These are phyloP conservation scores for Licmophora abbreviata DNA, from an alignment of 108 stramenopile species.

Conservation along the genomic window DNA sequence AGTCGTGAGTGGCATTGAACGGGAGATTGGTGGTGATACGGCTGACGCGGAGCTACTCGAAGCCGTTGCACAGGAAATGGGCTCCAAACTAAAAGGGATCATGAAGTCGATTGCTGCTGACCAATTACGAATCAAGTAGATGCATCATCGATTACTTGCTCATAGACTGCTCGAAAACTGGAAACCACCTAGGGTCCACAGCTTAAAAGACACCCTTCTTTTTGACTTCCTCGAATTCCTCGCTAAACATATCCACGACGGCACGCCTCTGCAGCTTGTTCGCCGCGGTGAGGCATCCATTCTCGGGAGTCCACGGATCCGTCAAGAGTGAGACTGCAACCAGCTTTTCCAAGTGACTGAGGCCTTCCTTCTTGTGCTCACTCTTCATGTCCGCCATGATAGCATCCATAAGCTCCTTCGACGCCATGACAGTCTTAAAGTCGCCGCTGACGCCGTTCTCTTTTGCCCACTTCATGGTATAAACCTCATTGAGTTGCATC, in stretches of 20 bases:
- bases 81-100: constrained; percentile 53
- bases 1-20: constrained; percentile 66
- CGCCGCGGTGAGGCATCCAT: constrained; percentile 81
- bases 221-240: constrained; percentile 57
- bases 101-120: constrained; percentile 77
- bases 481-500: constrained; percentile 53
- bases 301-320: constrained; percentile 81
- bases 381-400: constrained; percentile 56
- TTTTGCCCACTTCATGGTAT: constrained; percentile 69
- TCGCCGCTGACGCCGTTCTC: constrained; percentile 59
- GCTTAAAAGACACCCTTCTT: constrained; percentile 64
- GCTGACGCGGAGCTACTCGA: constrained; percentile 36
- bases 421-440: constrained; percentile 37
- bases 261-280: constrained; percentile 80
- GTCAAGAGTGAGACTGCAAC: constrained; percentile 46
- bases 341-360: constrained; percentile 70
- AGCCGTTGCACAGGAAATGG: constrained; percentile 49
- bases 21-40: constrained; percentile 17
- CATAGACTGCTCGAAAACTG: too few species aligned
- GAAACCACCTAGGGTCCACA: neutral
- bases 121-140: constrained; percentile 57
- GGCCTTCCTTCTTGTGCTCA: constrained; percentile 60
- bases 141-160: neutral
- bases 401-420: constrained; percentile 62
- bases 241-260: constrained; percentile 53